Percentiles rank a stretch among this genome's conserved stretches.
Conservation (phyloP, 1,284 basidiomycete genomes). For the Ceratobasidium sp. region DNA sequence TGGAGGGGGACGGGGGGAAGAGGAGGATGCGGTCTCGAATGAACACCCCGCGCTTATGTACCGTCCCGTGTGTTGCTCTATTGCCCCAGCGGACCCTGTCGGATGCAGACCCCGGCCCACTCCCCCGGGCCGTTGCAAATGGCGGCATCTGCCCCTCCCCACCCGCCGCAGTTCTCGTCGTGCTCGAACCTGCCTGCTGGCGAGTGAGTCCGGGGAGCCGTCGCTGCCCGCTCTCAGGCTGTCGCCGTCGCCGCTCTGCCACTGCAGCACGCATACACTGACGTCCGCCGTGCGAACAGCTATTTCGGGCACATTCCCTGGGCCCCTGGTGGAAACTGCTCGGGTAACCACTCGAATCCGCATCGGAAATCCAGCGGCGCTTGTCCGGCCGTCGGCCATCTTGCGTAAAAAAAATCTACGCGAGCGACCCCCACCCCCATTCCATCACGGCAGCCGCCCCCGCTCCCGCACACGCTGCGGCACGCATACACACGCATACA, state of each 20-base stretch:
- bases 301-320: conserved; percentile 8
- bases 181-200: neutral
- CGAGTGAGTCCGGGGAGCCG: conserved; percentile 4
- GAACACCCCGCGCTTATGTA: conserved; percentile 17
- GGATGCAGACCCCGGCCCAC: conserved; percentile 20
- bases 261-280: neutral
- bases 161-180: neutral
- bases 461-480: neutral
- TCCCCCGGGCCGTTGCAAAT: neutral
- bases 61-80: conserved; percentile 1
- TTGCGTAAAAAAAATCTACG: conserved; percentile 9
- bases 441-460: conserved; percentile 28
- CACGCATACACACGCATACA: conserved; percentile 12
- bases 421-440: neutral
- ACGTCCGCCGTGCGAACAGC: conserved; percentile 20
- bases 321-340: neutral
- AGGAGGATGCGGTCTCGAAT: conserved; percentile 19
- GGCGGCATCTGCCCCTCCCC: neutral
- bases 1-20: conserved; percentile 39
- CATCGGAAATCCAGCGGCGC: conserved; percentile 11
- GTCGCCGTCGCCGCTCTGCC: neutral
- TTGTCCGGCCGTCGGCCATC: conserved; percentile 13
- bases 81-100: conserved; percentile 7
- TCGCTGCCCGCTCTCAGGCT: conserved; percentile 1
- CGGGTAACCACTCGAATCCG: conserved; percentile 13